These are phyloP conservation scores for Yamadazyma taylorii DNA, from an alignment of 1,139 yeast genomes.

Conservation along the genomic window DNA sequence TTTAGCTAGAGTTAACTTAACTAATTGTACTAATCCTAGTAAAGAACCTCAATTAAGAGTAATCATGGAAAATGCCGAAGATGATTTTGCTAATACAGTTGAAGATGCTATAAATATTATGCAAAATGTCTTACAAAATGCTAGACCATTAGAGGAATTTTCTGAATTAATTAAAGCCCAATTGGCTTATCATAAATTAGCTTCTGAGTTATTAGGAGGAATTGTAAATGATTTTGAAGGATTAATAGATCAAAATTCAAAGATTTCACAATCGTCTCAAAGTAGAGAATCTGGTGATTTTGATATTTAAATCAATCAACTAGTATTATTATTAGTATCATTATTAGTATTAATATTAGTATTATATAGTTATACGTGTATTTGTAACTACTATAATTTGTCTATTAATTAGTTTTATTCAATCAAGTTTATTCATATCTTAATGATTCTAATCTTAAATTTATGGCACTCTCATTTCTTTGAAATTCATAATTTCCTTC, in stretches of 20 bases:
- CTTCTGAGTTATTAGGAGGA: constrained; percentile 65
- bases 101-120: constrained; percentile 85
- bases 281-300: constrained; percentile 45
- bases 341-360: too few relatives aligned
- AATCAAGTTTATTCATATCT: constrained; percentile 16
- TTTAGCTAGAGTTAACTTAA: constrained; percentile 65
- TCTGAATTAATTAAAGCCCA: constrained; percentile 77
- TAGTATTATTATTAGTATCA: too few relatives aligned
- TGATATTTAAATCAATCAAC: constrained; percentile 30
- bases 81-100: constrained; percentile 86
- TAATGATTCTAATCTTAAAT: constrained; percentile 38
- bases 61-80: constrained; percentile 83
- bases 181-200: constrained; percentile 78
- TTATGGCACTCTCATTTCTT: constrained; percentile 32
- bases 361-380: too few relatives aligned
- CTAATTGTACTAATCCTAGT: constrained; percentile 69
- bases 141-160: constrained; percentile 70
- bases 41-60: constrained; percentile 75
- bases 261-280: constrained; percentile 18
- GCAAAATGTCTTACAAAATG: constrained; percentile 77
- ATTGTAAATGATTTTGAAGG: constrained; percentile 66
- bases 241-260: constrained; percentile 51
- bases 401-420: background rate
- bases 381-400: too few relatives aligned
- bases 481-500: constrained; percentile 42